Percentiles rank a stretch among this genome's conserved stretches.
These are phyloP conservation scores for Fremontodendron californicum DNA, from an alignment of 345 rosid genomes.

Conservation along the genomic window DNA sequence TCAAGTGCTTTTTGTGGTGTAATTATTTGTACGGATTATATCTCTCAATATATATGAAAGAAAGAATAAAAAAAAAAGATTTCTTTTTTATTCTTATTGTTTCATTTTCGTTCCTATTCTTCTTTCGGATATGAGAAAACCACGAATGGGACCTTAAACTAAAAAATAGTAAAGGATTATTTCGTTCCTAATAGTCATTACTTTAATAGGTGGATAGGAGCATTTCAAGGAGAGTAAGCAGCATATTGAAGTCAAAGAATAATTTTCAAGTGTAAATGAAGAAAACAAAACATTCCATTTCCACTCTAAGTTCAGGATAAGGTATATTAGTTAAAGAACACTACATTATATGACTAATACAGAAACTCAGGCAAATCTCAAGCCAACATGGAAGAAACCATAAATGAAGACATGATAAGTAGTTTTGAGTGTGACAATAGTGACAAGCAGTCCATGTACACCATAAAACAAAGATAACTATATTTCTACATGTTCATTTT, in stretches of 20 bases:
- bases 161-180: no score
- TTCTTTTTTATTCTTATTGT: no score
- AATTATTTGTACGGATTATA: no score
- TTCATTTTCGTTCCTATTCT: no score
- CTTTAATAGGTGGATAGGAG: no score
- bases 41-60: no score
- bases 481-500: not conserved
- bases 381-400: not conserved
- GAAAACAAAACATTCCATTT: not conserved
- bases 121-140: no score
- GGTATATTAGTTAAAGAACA: not conserved
- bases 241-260: not conserved
- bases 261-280: not conserved
- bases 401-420: not conserved
- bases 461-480: not conserved
- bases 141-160: no score
- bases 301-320: not conserved
- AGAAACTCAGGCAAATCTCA: not conserved
- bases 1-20: no score
- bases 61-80: no score
- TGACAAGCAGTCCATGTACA: not conserved
- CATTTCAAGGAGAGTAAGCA: not conserved
- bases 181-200: no score
- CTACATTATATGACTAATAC: not conserved
- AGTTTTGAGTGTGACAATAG: not conserved